These are phyloP conservation scores for Asparagopsis taxiformis DNA, from an alignment of 31 red algal genomes.

Conservation along the genomic window DNA sequence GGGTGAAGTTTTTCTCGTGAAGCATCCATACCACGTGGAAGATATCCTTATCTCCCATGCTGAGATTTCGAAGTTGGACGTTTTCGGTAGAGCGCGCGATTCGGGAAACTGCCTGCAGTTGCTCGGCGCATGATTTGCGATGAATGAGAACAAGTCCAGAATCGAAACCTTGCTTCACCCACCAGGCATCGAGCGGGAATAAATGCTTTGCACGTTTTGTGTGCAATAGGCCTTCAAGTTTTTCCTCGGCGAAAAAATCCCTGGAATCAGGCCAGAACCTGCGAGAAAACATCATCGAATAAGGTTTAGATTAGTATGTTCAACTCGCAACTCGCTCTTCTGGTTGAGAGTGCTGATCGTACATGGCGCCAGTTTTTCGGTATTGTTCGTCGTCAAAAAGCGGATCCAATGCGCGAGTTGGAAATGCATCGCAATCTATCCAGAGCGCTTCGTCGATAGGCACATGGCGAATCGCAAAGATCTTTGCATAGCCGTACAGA, in stretches of 20 bases:
- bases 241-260: slow-evolving; percentile 40
- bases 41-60: slow-evolving; percentile 57
- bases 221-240: slow-evolving; percentile 13
- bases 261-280: slow-evolving; percentile 67
- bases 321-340: background rate
- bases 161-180: slow-evolving; percentile 62
- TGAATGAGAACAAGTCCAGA: slow-evolving; percentile 40
- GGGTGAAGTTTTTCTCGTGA: slow-evolving; percentile 24
- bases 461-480: slow-evolving; percentile 47
- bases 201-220: background rate
- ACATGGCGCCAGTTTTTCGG: slow-evolving; percentile 44
- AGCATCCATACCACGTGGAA: slow-evolving; percentile 61
- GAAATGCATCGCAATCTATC: slow-evolving; percentile 56
- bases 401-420: slow-evolving; percentile 24
- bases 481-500: slow-evolving; percentile 53
- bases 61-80: slow-evolving; percentile 20
- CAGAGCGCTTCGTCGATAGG: slow-evolving; percentile 36
- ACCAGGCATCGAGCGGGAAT: slow-evolving; percentile 49
- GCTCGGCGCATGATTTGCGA: slow-evolving; percentile 5
- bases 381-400: slow-evolving; percentile 49
- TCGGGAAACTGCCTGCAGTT: slow-evolving; percentile 18
- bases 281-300: background rate
- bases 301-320: background rate
- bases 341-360: background rate
- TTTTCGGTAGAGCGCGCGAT: slow-evolving; percentile 19